Evolutionary conservation across 2,329 filamentous ascomycete genomes (phyloP), one percentile per base, ranked within the genome.

Genomic region (Alternaria sp.): DNA sequence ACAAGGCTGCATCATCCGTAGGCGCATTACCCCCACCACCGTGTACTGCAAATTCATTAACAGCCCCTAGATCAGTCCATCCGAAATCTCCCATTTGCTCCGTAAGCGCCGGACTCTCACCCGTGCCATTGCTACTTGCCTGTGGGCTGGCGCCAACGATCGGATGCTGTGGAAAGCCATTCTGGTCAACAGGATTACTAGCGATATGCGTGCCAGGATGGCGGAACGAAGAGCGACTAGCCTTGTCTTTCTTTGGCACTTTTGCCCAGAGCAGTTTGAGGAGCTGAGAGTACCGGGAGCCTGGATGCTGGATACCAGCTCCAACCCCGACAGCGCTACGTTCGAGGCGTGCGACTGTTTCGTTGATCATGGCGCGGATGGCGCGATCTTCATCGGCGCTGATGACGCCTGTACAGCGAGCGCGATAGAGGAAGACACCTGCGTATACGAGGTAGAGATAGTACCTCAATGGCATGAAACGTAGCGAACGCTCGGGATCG

Each of bases 371-470:
- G 24, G 77, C 73, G 20, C 81, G 78, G 20, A 84, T 80, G 3
- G 80, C 80, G 30, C 78, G 73, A 59, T 84, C 81, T 65, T 84
- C 82, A 44, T 83, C 81, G 16, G 77, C 70, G 20, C 75, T 74
- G n/a, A 84, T 80, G 22, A 83, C 81, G 43, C 81, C 81, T 2
- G 81, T 81, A 57, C 80, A 82, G 55, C 81, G 75, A 2, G 82
- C 82, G 28, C 81, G 79, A 66, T 83, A 83, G 9, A 84, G 72
- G 67, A 84, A 84, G 8, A 84, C 82, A 9, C 80, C 81, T 1
- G 80, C 79, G 58, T 84, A 83, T 28, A 84, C 80, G 5, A 82
- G 79, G 68, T 83, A 83, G 20, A 84, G 78, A 58, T 82, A 83
- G 70, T 82, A 83, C 2, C 81, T 76, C 2, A 83, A 65, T 0